phyloP scores from a whole-genome alignment of 306 rosid genomes.

The Malus asiatica region DNA sequence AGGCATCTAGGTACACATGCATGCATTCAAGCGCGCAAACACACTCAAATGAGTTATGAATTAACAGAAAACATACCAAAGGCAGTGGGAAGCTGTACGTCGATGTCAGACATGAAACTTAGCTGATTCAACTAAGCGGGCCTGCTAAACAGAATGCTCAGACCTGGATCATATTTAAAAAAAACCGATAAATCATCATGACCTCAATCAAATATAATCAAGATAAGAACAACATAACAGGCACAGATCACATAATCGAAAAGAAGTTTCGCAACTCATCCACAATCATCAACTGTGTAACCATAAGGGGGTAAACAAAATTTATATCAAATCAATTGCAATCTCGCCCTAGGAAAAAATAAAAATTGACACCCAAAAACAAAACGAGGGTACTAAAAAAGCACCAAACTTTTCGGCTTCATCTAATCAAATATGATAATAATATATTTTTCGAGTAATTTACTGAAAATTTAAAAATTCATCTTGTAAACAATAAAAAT shows the following conservation, averaged over 20 bases:
- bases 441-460: neutral
- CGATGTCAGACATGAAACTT: constrained; percentile 80
- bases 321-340: neutral
- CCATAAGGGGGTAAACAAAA: neutral
- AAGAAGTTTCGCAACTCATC: neutral
- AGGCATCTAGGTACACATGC: neutral
- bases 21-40: neutral
- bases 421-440: neutral
- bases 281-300: neutral
- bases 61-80: constrained; percentile 40
- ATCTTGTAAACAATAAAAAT: neutral
- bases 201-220: neutral
- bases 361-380: neutral
- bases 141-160: constrained; percentile 38
- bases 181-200: neutral
- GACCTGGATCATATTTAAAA: constrained; percentile 19
- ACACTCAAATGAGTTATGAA: neutral
- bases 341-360: neutral
- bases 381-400: neutral
- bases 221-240: neutral
- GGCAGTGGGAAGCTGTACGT: constrained; percentile 64
- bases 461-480: neutral
- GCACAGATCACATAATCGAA: neutral
- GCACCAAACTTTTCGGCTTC: neutral
- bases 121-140: constrained; percentile 22